Evolutionary conservation across 257 asterid species (phyloP), one percentile per base, ranked within the genome.

Genomic region (Solanum gracilifrons): DNA sequence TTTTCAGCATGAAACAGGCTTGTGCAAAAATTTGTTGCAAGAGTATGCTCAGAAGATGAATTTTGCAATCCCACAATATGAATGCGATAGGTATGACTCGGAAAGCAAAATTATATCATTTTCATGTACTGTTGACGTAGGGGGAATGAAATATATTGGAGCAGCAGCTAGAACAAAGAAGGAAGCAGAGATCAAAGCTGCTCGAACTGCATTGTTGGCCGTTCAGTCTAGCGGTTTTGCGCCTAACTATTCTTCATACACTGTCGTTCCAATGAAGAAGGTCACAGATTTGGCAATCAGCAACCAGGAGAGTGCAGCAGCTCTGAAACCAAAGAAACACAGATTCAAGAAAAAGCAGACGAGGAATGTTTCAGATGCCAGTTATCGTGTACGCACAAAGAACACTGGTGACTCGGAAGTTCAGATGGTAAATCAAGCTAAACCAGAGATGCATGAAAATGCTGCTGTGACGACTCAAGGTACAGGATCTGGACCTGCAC

Each of bases 41-140:
- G 99, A 97, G 91, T 97, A 94, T 80, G 95, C 99, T 13, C 99
- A 96, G 83, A 97, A 97, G 93, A 96, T 95, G 99, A 97, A 96
- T 92, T 94, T 90, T 77, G 98, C 99, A 8, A 88, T 94, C 74
- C 98, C 99, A 9, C 32, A 92, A 83, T 96, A 97, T 43, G 93
- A 92, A 87, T 92, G 95, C 89, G 90, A 64, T 21, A 92, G 92
- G 89, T 90, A 89, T 20, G 96, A 93, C 73, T 89, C 75, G 80
- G 89, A 82, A 51, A 93, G 96, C 73, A 88, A 89, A 85, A 43
- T 12, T 1, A 35, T 91, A 87, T 83, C 87, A 87, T 95, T 89
- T 89, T 89, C 94, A 2, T 95, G 99, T 77, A 89, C 91, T 31
- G 95, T 94, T 85, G 99, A 97, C 29, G 92, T 95, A 29, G 99